phyloP scores from a whole-genome alignment of 1,284 basidiomycete genomes.

The Leccinum griseonigrum region DNA sequence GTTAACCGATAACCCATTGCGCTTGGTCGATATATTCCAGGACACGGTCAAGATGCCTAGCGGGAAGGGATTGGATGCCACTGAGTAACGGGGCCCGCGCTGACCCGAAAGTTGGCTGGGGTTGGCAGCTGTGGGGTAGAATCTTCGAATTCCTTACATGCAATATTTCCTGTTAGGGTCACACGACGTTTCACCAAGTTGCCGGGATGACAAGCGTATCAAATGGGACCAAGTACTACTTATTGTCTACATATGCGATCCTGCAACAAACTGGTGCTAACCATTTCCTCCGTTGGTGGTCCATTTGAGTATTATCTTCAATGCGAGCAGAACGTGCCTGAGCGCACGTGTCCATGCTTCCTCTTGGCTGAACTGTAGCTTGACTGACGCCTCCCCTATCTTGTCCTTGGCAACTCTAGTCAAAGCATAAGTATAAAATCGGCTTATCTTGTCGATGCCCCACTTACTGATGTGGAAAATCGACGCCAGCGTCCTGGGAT shows the following conservation, averaged over 20 bases:
- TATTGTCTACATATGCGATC: background rate
- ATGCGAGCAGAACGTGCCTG: conserved; percentile 84
- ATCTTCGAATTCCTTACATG: background rate
- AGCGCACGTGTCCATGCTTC: conserved; percentile 95
- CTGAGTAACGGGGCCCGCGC: background rate
- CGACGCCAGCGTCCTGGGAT: conserved; percentile 67
- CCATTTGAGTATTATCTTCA: conserved; percentile 86
- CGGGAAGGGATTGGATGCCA: background rate
- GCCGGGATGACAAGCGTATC: background rate
- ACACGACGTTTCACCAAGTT: background rate
- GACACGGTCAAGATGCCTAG: background rate
- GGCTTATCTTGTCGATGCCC: background rate
- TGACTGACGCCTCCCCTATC: conserved; percentile 94
- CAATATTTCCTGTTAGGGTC: background rate
- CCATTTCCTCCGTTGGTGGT: conserved; percentile 73
- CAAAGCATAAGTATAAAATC: conserved; percentile 11
- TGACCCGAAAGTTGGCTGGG: background rate
- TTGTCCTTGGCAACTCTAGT: conserved; percentile 87
- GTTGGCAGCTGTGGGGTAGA: background rate
- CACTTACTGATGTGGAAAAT: conserved; percentile 83
- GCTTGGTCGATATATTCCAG: background rate
- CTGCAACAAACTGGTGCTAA: conserved; percentile 28
- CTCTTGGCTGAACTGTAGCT: conserved; percentile 92
- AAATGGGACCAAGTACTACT: background rate
- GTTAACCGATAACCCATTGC: background rate